Percentiles rank a stretch among this genome's conserved stretches.
Evolutionary conservation across 176 grass and related monocot genomes (phyloP).

Genomic region (Themeda triandra): DNA sequence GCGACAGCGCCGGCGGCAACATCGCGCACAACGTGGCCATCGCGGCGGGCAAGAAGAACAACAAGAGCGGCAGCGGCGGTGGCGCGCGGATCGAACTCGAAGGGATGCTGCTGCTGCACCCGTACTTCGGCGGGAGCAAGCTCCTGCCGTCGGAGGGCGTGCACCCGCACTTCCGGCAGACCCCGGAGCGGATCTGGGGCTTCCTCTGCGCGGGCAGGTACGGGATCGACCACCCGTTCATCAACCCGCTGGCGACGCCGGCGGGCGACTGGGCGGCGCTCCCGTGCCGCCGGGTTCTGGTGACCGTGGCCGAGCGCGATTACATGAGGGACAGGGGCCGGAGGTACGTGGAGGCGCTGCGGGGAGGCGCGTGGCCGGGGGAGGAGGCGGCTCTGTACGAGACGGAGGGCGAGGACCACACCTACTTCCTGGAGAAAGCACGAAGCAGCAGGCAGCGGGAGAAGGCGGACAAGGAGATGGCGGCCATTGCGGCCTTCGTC

Average conservation of each 20-base stretch:
- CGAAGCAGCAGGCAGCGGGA: no score
- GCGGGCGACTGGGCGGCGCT: slow-evolving; percentile 31
- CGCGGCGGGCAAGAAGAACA: no score
- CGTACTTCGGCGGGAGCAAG: slow-evolving; percentile 50
- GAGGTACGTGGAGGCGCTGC: slow-evolving; percentile 42
- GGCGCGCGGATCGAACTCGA: slow-evolving; percentile 25
- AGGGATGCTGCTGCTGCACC: slow-evolving; percentile 52
- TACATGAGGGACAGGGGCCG: slow-evolving; percentile 36
- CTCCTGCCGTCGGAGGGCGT: slow-evolving; percentile 27
- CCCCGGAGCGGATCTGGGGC: slow-evolving; percentile 11
- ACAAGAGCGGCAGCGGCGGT: neutral
- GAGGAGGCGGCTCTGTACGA: slow-evolving; percentile 44
- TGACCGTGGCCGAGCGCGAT: slow-evolving; percentile 42
- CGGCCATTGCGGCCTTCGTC: no score
- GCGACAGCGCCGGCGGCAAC: slow-evolving; percentile 53
- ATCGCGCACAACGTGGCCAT: slow-evolving; percentile 53
- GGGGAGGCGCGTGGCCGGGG: slow-evolving; percentile 51
- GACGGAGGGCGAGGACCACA: no score
- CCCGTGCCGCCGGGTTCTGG: slow-evolving; percentile 33
- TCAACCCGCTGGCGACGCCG: slow-evolving; percentile 38
- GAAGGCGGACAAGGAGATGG: no score
- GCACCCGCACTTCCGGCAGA: neutral
- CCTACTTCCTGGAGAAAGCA: no score
- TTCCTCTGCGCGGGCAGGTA: slow-evolving; percentile 24
- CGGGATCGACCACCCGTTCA: slow-evolving; percentile 48